phyloP scores from a whole-genome alignment of 2,329 filamentous ascomycete genomes.

The Emergomyces pasteurianus region DNA sequence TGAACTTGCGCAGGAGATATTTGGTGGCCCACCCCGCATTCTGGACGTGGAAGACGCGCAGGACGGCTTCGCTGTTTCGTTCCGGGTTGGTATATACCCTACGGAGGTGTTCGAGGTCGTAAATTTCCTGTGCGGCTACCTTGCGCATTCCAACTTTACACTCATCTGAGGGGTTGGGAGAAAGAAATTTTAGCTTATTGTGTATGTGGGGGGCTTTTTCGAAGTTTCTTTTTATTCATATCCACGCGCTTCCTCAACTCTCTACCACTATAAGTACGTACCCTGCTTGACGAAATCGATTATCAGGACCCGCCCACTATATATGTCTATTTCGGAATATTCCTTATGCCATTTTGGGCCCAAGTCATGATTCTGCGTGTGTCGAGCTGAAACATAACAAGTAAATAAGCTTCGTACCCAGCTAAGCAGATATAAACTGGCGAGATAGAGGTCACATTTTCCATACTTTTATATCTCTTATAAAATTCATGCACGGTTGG shows the following conservation, averaged over 20 bases:
- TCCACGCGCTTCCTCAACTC: background rate
- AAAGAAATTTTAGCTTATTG: conserved; percentile 3
- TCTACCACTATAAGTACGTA: conserved; percentile 9
- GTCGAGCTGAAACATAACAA: conserved; percentile 1
- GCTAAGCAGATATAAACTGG: background rate
- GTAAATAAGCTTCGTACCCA: background rate
- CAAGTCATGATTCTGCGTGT: conserved; percentile 10
- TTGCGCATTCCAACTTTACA: conserved; percentile 29
- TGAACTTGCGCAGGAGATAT: conserved; percentile 41
- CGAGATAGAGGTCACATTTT: background rate
- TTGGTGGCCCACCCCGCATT: conserved; percentile 41
- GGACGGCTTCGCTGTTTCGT: conserved; percentile 15
- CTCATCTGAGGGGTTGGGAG: conserved; percentile 18
- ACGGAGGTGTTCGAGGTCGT: conserved; percentile 32
- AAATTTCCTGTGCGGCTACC: conserved; percentile 39
- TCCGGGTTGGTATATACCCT: conserved; percentile 29
- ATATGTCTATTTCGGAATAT: conserved; percentile 18
- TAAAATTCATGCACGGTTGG: background rate
- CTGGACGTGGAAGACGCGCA: conserved; percentile 38
- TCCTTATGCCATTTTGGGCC: conserved; percentile 26
- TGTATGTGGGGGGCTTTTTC: too few relatives aligned
- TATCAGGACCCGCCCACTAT: conserved; percentile 36
- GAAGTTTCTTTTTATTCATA: background rate
- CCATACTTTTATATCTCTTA: background rate
- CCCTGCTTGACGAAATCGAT: conserved; percentile 38